Base-by-base conservation (phyloP, 306 rosid species). In the Ziziphus jujuba region DNA sequence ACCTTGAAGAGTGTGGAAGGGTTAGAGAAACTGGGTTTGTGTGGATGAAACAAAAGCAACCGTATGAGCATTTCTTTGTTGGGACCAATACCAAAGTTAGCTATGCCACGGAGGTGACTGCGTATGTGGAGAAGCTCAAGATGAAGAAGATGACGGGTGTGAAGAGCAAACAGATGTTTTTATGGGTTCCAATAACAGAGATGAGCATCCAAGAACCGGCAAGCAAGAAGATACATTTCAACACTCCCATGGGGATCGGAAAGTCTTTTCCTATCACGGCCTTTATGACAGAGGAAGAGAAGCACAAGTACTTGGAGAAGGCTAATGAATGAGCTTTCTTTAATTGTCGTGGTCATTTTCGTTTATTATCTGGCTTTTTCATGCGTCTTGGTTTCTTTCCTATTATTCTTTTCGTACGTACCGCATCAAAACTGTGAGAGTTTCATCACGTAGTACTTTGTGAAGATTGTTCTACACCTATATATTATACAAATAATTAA, bases 141-240 rank as follows among this genome's bases (percentile, higher is more conserved):
- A 90, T 90, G 95, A 87, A 84, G 87, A 85, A 82, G 85, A 86
- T 90, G 95, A 85, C 60, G 0, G 97, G 97, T 4, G 73, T 90
- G 6, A 90, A 90, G 84, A 90, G 84, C 83, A 87, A 77, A 74
- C 92, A 90, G 68, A 14, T 87, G 71, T 50, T 90, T 64, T 21
- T 90, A 2, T 90, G 97, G 97, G 95, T 90, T 25, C 89, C 95
- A 0, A 79, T 87, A 0, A 14, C 72, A 21, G 95, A 90, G 79
- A 90, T 90, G 95, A 62, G 84, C 72, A 77, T 87, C 9, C 92
- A 90, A 5, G 87, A 80, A 25, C 84, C 79, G 0, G 66, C 58
- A 3, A 58, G 59, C 13, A 43, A 73, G 56, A 87, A 88, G 69
- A 90, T 87, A 0, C 2, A 65, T 1, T 90, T 90, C 75, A 84